phyloP scores from a whole-genome alignment of 441 rosid genomes.

The Sinapis alba region DNA sequence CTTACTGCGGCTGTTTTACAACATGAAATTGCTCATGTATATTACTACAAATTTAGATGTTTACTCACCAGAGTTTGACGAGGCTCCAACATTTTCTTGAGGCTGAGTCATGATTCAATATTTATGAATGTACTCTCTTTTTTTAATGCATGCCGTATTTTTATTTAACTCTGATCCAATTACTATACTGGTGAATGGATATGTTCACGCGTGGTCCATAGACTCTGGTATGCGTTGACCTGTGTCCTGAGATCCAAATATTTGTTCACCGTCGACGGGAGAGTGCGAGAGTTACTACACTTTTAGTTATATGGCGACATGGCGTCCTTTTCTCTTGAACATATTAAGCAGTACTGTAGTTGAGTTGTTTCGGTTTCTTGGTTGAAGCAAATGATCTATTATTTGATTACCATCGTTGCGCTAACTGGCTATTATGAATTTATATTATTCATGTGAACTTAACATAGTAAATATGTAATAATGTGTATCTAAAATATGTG shows the following conservation, averaged over 20 bases:
- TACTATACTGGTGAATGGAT: slow-evolving; percentile 9
- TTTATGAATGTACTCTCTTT: neutral
- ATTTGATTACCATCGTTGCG: too few species aligned
- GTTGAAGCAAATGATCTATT: too few species aligned
- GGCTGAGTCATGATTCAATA: slow-evolving; percentile 21
- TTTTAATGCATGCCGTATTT: neutral
- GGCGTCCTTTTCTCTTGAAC: neutral
- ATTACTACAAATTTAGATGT: slow-evolving; percentile 19
- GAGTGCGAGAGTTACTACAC: too few species aligned
- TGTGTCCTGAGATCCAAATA: slow-evolving; percentile 10
- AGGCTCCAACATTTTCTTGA: slow-evolving; percentile 12
- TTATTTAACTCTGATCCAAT: neutral
- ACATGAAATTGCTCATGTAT: slow-evolving; percentile 22
- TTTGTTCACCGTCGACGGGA: too few species aligned
- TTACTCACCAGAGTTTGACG: slow-evolving; percentile 18
- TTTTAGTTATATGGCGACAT: neutral
- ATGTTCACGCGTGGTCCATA: slow-evolving; percentile 20
- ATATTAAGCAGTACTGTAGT: neutral
- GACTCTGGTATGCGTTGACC: slow-evolving; percentile 19
- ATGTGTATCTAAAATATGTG: too few species aligned
- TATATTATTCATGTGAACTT: too few species aligned
- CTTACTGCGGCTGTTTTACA: neutral
- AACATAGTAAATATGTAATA: too few species aligned
- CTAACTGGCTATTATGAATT: too few species aligned
- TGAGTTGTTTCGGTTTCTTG: neutral